These are phyloP conservation scores for Polyporus tsugae DNA, from an alignment of 1,284 basidiomycete genomes.

Conservation along the genomic window DNA sequence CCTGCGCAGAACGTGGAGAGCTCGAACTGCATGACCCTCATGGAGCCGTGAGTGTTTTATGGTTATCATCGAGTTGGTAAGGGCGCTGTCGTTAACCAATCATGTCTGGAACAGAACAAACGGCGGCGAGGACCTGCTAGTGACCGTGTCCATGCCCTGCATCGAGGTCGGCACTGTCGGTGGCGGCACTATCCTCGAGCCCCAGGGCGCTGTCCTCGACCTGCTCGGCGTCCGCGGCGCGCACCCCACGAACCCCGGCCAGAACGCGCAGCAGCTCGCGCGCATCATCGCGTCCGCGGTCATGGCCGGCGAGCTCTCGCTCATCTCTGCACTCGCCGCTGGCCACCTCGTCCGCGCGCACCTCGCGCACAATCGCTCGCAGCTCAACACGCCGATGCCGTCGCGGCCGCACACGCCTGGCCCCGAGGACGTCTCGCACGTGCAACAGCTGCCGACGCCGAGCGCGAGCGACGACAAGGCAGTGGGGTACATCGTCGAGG, in stretches of 20 bases:
- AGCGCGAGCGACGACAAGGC: constrained; percentile 16
- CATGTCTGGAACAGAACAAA: constrained; percentile 67
- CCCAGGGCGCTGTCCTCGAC: constrained; percentile 91
- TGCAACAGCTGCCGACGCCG: constrained; percentile 10
- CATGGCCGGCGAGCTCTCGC: constrained; percentile 94
- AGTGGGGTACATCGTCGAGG: constrained; percentile 26
- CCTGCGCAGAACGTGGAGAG: constrained; percentile 99
- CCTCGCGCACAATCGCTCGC: constrained; percentile 84
- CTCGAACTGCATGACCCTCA: constrained; percentile 97
- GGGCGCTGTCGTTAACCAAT: not conserved
- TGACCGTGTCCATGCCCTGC: constrained; percentile 94
- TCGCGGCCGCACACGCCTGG: constrained; percentile 73
- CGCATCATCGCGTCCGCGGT: constrained; percentile 89
- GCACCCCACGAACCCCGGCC: constrained; percentile 83
- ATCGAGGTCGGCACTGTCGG: constrained; percentile 98
- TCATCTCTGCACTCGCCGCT: constrained; percentile 90
- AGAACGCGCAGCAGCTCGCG: constrained; percentile 88
- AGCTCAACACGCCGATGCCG: constrained; percentile 70
- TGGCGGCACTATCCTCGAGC: constrained; percentile 91
- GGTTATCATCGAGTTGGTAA: not conserved
- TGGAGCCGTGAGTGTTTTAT: constrained; percentile 86
- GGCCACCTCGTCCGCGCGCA: constrained; percentile 93
- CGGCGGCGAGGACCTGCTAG: constrained; percentile 88
- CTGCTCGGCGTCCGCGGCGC: constrained; percentile 92
- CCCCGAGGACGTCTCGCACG: constrained; percentile 30